Percentiles rank a stretch among this genome's conserved stretches.
phyloP scores from a whole-genome alignment of 495 filamentous ascomycete genomes.

The Bathelium albidoporum region DNA sequence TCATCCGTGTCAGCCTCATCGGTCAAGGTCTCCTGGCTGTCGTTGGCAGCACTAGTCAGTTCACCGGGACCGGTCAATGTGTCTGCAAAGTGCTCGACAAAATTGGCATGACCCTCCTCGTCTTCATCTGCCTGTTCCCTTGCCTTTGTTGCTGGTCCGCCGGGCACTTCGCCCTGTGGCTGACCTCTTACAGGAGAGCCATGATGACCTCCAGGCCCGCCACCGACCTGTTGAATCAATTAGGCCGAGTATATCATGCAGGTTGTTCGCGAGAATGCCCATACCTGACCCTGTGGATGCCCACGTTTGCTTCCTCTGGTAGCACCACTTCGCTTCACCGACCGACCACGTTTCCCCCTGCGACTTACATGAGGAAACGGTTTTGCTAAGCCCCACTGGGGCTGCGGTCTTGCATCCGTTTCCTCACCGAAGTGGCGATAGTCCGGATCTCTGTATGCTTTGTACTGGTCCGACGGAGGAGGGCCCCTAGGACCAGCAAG shows the following conservation, averaged over 20 bases:
- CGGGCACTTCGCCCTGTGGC: conserved; percentile 9
- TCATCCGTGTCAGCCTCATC: conserved; percentile 1
- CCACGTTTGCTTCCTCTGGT: neutral
- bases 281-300: neutral
- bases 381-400: neutral
- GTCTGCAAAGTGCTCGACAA: conserved; percentile 11
- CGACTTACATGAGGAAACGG: conserved; percentile 1
- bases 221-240: conserved; percentile 8
- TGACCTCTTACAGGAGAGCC: conserved; percentile 13
- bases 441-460: neutral
- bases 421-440: neutral
- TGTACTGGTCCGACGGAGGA: neutral
- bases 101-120: conserved; percentile 11
- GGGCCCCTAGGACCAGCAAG: neutral
- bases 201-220: conserved; percentile 12
- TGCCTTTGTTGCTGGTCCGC: conserved; percentile 10
- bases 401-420: neutral
- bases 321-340: neutral
- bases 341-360: neutral
- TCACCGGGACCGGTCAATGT: neutral
- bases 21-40: conserved; percentile 10
- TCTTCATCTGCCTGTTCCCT: conserved; percentile 13
- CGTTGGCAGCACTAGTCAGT: neutral
- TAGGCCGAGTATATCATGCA: neutral
- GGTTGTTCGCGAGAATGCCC: neutral